phyloP scores from a whole-genome alignment of 1,284 basidiomycete genomes.

The Volvariella surrecta region DNA sequence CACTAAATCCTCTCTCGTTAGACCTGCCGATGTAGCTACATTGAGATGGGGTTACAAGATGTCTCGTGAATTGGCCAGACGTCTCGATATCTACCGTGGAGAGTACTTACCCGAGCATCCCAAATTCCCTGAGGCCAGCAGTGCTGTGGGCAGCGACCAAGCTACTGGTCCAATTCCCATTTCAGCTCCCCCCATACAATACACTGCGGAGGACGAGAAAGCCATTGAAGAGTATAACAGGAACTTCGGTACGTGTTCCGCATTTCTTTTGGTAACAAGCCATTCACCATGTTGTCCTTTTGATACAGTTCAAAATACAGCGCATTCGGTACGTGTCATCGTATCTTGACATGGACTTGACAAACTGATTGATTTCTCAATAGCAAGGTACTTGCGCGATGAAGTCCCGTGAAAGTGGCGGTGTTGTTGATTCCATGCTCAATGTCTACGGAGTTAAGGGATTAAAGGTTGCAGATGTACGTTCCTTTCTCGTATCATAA shows the following conservation, averaged over 20 bases:
- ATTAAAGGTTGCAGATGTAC: conserved; percentile 46
- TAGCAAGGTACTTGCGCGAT: conserved; percentile 62
- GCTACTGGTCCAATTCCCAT: conserved; percentile 28
- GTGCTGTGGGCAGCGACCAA: conserved; percentile 25
- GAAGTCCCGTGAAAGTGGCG: conserved; percentile 46
- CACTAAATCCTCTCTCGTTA: conserved; percentile 12
- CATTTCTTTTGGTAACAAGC: background rate
- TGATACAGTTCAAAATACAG: conserved; percentile 33
- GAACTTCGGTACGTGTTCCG: conserved; percentile 11
- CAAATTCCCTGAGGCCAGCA: conserved; percentile 34
- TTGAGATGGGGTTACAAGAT: conserved; percentile 52
- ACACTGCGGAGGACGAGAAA: conserved; percentile 47
- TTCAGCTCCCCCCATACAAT: conserved; percentile 37
- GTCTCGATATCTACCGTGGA: conserved; percentile 48
- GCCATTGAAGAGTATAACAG: conserved; percentile 36
- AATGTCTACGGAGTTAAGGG: conserved; percentile 55
- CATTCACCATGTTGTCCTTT: too few relatives aligned
- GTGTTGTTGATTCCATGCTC: conserved; percentile 52
- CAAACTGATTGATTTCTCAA: conserved; percentile 1
- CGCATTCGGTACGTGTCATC: conserved; percentile 42
- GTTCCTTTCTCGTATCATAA: background rate
- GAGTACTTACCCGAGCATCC: conserved; percentile 41
- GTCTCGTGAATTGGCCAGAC: conserved; percentile 45
- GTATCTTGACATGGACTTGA: background rate
- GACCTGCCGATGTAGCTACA: conserved; percentile 43